Conservation (phyloP, 1,139 yeast genomes). For the Yarrowia galli region DNA sequence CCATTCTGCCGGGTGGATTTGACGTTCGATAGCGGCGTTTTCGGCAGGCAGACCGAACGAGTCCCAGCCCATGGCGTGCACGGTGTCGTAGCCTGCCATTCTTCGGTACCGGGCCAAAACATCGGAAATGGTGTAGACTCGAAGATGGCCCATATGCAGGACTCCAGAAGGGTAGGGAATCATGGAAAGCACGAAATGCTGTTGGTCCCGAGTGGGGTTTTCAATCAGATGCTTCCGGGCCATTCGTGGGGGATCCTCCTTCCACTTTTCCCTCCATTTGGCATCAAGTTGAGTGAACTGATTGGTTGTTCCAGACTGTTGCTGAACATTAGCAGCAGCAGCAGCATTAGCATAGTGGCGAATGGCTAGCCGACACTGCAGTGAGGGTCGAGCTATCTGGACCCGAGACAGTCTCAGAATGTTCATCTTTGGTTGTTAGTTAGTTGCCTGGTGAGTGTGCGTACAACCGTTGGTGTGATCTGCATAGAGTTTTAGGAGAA, state of each 20-base stretch:
- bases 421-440: neutral
- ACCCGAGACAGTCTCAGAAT: constrained; percentile 27
- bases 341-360: constrained; percentile 25
- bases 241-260: constrained; percentile 43
- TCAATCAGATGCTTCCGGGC: constrained; percentile 37
- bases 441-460: neutral
- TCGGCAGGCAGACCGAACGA: constrained; percentile 98
- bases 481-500: constrained; percentile 25
- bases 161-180: constrained; percentile 96
- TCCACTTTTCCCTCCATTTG: constrained; percentile 51
- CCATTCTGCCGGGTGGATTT: constrained; percentile 82
- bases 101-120: constrained; percentile 79
- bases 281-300: constrained; percentile 43
- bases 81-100: constrained; percentile 75
- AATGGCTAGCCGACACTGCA: constrained; percentile 27
- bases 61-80: constrained; percentile 99
- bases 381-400: constrained; percentile 21
- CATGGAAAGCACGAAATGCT: constrained; percentile 74
- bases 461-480: constrained; percentile 18
- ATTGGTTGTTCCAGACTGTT: constrained; percentile 37
- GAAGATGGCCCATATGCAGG: constrained; percentile 89
- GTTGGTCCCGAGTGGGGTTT: constrained; percentile 33
- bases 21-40: constrained; percentile 92
- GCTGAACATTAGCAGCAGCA: constrained; percentile 29
- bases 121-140: constrained; percentile 93